Base-by-base conservation (phyloP, 2,329 filamentous ascomycete genomes). In the Penicillium sp. region DNA sequence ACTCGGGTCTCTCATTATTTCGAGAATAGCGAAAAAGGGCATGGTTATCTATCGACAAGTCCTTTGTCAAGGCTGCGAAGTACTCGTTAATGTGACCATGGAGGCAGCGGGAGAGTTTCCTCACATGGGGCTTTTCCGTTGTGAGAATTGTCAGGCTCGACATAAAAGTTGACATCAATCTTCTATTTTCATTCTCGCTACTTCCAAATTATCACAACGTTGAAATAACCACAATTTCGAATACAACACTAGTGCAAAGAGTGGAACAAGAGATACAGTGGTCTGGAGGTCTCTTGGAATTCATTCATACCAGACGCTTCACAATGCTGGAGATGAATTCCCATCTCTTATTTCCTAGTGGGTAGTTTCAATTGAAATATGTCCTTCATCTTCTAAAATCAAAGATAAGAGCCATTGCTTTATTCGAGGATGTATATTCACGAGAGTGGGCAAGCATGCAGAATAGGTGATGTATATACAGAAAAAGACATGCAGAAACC, bases 381-480 rank as follows among this genome's bases (percentile, higher is more conserved):
- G 10, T 21, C 4, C 15, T 27, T 38, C 33, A 11, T 49, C 21
- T 38, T 38, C 8, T 9, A n/a, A n/a, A n/a, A 27, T 49, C 15
- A 19, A 11, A 27, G 2, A 9, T 27, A 27, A 33, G 2, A 23
- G 34, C 4, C 16, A 19, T 49, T 41, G 10, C 19, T 27, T 52
- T 45, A 27, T 44, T 52, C 2, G 13, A 45, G 31, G 16, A 29
- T 19, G 15, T 49, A 23, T 41, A 41, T 53, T 56, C 49, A 56
- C 34, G 7, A 52, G n/a, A 51, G 33, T 31, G 8, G 48, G 39
- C 33, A 38, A 51, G 39, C 47, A 39, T 55, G 46, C 43, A 55
- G 31, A 23, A 34, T 29, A 34, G 13, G 43, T 9, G 16, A 34
- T 53, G 53, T 56, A 56, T 53, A n/a, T 56, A 56, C 54, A 56